phyloP scores from a whole-genome alignment of 2,329 filamentous ascomycete species.

The Alternaria rosae region DNA sequence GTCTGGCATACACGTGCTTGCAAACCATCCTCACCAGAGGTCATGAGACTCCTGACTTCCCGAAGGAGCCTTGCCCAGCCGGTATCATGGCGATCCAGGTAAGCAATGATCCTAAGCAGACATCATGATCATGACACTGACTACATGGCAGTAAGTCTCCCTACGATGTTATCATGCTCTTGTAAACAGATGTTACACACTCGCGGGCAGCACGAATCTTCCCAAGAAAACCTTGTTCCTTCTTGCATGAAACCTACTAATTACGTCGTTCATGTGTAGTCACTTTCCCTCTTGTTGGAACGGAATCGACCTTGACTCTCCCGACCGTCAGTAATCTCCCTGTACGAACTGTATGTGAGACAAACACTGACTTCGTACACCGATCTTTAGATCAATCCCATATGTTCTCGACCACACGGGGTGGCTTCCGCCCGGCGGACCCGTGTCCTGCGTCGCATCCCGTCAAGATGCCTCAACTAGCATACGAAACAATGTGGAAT shows the following conservation, averaged over 20 bases:
- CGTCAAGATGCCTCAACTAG: slow-evolving; percentile 36
- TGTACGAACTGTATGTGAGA: neutral
- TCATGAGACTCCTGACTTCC: slow-evolving; percentile 38
- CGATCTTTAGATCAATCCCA: slow-evolving; percentile 41
- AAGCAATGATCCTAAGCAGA: neutral
- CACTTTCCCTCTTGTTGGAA: slow-evolving; percentile 66
- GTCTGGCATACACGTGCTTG: slow-evolving; percentile 39
- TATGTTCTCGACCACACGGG: slow-evolving; percentile 36
- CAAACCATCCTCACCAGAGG: slow-evolving; percentile 39
- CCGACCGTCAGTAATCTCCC: slow-evolving; percentile 35
- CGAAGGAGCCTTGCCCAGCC: slow-evolving; percentile 6
- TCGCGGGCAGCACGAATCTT: neutral
- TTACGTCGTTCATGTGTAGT: slow-evolving; percentile 7
- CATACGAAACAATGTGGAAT: slow-evolving; percentile 41
- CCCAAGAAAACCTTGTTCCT: neutral
- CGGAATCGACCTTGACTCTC: slow-evolving; percentile 48
- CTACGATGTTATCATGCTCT: neutral
- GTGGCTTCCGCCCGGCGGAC: slow-evolving; percentile 29
- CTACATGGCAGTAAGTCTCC: neutral
- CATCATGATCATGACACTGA: neutral
- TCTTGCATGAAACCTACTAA: neutral
- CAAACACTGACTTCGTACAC: neutral
- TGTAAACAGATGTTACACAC: slow-evolving; percentile 11
- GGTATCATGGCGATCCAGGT: slow-evolving; percentile 10
- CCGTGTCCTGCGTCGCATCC: slow-evolving; percentile 35